These are phyloP conservation scores for Colletotrichum sp. DNA, from an alignment of 2,329 filamentous ascomycete genomes.

Conservation along the genomic window DNA sequence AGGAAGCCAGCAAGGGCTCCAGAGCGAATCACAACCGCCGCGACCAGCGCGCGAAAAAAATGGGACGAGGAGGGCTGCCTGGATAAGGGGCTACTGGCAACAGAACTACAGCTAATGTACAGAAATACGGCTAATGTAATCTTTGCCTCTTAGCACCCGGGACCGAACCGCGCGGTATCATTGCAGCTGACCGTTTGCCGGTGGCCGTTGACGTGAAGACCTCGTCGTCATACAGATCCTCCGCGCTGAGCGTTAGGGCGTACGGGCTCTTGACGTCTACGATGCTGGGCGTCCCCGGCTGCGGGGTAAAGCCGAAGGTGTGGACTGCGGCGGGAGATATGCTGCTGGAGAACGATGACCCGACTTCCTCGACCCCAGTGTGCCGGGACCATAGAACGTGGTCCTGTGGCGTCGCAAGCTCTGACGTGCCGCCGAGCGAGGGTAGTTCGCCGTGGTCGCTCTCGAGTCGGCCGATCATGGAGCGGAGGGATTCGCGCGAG, in stretches of 20 bases:
- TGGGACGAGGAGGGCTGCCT: slow-evolving; percentile 56
- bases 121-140: slow-evolving; percentile 19
- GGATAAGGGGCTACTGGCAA: slow-evolving; percentile 24
- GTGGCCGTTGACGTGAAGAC: background rate
- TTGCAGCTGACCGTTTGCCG: background rate
- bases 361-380: slow-evolving; percentile 37
- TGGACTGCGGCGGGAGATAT: slow-evolving; percentile 30
- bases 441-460: slow-evolving; percentile 40
- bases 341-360: slow-evolving; percentile 34
- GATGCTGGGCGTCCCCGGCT: slow-evolving; percentile 33
- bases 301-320: slow-evolving; percentile 27
- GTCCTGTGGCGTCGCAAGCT: slow-evolving; percentile 47
- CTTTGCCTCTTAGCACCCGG: slow-evolving; percentile 29
- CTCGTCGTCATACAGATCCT: slow-evolving; percentile 34
- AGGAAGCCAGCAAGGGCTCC: slow-evolving; percentile 83
- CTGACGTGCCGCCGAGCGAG: slow-evolving; percentile 42
- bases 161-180: slow-evolving; percentile 22
- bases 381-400: slow-evolving; percentile 32
- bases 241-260: slow-evolving; percentile 37
- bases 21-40: slow-evolving; percentile 87
- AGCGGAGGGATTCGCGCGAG: slow-evolving; percentile 44
- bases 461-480: slow-evolving; percentile 44
- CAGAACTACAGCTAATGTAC: slow-evolving; percentile 10
- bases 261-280: slow-evolving; percentile 43
- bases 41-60: slow-evolving; percentile 70